phyloP scores from a whole-genome alignment of 2,329 filamentous ascomycete genomes.

The Emergomyces pasteurianus region DNA sequence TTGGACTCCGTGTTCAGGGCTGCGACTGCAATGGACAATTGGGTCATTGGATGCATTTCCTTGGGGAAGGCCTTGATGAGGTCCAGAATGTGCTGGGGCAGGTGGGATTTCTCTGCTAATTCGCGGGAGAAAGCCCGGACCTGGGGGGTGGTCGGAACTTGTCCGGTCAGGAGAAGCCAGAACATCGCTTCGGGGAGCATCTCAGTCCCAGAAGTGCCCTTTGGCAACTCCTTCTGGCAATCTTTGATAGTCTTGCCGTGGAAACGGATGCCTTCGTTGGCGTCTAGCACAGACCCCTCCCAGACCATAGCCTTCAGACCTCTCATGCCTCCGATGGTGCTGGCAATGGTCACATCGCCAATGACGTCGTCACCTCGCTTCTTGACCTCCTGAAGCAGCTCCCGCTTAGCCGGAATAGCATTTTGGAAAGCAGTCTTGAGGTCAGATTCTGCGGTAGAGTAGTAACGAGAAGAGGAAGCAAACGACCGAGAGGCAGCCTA shows the following conservation, averaged over 20 bases:
- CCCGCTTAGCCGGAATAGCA: slow-evolving; percentile 81
- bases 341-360: slow-evolving; percentile 87
- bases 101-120: slow-evolving; percentile 70
- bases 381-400: slow-evolving; percentile 90
- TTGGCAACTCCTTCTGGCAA: slow-evolving; percentile 85
- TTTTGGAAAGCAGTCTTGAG: slow-evolving; percentile 78
- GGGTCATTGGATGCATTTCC: slow-evolving; percentile 95
- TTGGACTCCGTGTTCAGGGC: slow-evolving; percentile 90
- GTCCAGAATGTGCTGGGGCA: slow-evolving; percentile 73
- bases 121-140: slow-evolving; percentile 73
- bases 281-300: slow-evolving; percentile 94
- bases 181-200: slow-evolving; percentile 99
- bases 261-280: slow-evolving; percentile 95
- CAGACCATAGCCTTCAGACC: slow-evolving; percentile 97
- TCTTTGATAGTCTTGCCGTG: slow-evolving; percentile 97
- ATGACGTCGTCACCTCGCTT: slow-evolving; percentile 68
- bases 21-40: slow-evolving; percentile 88
- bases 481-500: slow-evolving; percentile 11
- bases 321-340: slow-evolving; percentile 92
- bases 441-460: slow-evolving; percentile 65
- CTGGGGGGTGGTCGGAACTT: slow-evolving; percentile 74
- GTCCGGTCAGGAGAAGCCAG: slow-evolving; percentile 90
- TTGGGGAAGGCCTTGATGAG: slow-evolving; percentile 83
- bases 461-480: slow-evolving; percentile 17
- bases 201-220: slow-evolving; percentile 72